These are phyloP conservation scores for Colletotrichum sp. DNA, from an alignment of 2,329 filamentous ascomycete species.

Conservation along the genomic window DNA sequence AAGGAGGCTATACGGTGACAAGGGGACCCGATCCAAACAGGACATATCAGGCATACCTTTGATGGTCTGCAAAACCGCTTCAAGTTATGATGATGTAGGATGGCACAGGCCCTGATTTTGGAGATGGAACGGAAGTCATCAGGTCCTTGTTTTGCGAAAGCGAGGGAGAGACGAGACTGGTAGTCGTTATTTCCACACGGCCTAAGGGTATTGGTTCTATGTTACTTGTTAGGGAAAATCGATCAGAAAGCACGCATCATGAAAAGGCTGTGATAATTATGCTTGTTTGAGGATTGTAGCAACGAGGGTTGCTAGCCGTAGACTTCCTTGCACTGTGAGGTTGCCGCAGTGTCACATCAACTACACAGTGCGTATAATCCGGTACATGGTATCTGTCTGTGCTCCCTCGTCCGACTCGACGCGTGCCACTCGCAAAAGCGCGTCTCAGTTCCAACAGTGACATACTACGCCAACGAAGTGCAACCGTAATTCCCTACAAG, in stretches of 20 bases:
- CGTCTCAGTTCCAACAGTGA: not conserved
- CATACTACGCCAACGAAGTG: not conserved
- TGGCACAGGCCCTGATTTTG: not conserved
- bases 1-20: not conserved
- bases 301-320: not conserved
- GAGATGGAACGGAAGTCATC: constrained; percentile 1
- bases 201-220: constrained; percentile 15
- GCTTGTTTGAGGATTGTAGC: not conserved
- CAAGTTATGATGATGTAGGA: constrained; percentile 17
- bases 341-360: accelerated
- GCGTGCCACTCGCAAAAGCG: constrained; percentile 6
- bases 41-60: not conserved
- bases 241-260: not conserved
- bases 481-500: not conserved
- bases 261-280: not conserved
- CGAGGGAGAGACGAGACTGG: constrained; percentile 5
- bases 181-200: constrained; percentile 15
- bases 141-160: constrained; percentile 2
- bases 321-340: not conserved
- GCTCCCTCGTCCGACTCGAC: not conserved
- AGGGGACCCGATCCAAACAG: not conserved
- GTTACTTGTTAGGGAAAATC: not conserved
- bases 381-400: not conserved
- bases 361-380: accelerated
- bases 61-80: constrained; percentile 1